Percentiles rank a stretch among this genome's conserved stretches.
Evolutionary conservation across 257 asterid species (phyloP).

Genomic region (Gentiana dahurica): DNA sequence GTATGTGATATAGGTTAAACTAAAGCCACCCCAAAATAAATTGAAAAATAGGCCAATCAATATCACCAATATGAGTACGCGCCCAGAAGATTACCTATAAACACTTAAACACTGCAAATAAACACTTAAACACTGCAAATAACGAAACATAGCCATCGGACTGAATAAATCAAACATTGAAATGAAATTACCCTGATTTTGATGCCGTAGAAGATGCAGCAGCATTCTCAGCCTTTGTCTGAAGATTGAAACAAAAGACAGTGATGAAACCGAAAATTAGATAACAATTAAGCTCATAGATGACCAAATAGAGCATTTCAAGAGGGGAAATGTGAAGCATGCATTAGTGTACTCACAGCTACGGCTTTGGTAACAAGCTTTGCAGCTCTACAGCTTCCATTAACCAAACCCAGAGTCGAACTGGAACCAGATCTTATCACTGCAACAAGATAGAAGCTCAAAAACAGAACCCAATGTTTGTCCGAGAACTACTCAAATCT

Average conservation of each 20-base stretch:
- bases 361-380: slow-evolving; percentile 31
- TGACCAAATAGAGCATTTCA: not conserved
- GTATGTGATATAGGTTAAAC: too few species aligned
- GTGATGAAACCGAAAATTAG: not conserved
- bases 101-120: too few species aligned
- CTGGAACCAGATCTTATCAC: slow-evolving; percentile 42
- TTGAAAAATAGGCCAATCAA: too few species aligned
- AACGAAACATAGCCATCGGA: slow-evolving; percentile 2
- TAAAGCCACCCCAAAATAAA: too few species aligned
- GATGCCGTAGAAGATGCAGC: slow-evolving; percentile 32
- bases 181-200: slow-evolving; percentile 40
- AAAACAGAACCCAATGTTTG: not conserved
- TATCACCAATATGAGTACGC: too few species aligned
- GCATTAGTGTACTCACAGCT: slow-evolving; percentile 30
- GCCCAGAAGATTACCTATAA: too few species aligned
- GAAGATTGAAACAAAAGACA: slow-evolving; percentile 9
- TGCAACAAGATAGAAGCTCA: slow-evolving; percentile 6
- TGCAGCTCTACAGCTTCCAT: slow-evolving; percentile 26
- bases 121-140: too few species aligned
- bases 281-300: not conserved
- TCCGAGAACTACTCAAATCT: not conserved
- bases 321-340: not conserved
- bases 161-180: not conserved
- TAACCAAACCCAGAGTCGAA: slow-evolving; percentile 18
- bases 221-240: slow-evolving; percentile 42